Base-by-base conservation (phyloP, 179 eudicot species). In the Beta lomatogona region DNA sequence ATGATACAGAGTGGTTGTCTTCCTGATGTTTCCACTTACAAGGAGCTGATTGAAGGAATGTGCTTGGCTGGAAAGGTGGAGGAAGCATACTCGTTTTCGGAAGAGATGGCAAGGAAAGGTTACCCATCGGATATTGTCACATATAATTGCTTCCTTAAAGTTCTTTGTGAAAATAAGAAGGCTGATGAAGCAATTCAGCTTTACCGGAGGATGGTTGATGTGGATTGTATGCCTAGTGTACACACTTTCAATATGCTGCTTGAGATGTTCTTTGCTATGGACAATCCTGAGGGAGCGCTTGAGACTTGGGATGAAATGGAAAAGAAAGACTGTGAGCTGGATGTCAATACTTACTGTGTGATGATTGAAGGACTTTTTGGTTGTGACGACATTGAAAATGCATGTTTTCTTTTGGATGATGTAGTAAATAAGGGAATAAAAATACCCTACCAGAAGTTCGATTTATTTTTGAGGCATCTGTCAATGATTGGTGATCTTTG, bases 121-220 rank as follows among this genome's bases (percentile, higher is more conserved):
- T 95, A 89, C 68, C 99, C 99, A 83, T 92, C 93, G 14, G 99
- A 95, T 87, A 90, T 95, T 31, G 98, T 95, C 60, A 89, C 99
- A 22, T 94, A 90, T 86, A 95, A 95, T 77, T 95, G 98, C 87
- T 92, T 95, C 82, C 92, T 95, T 22, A 92, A 92, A 85, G 99
- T 95, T 83, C 91, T 95, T 65, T 95, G 99, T 82, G 95, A 95
- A 74, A 84, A 82, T 60, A 94, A 88, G 83, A 80, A 88, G 69
- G 83, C 88, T 41, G 89, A 85, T 63, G 98, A 92, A 85, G 97
- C 94, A 12, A 61, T 90, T 65, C 86, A 87, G 79, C 91, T 95
- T 63, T 95, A 89, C 78, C 46, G 78, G 50, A 91, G 82, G 84
- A 94, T 95, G 94, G 75, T 86, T 84, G 92, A 86, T 83, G 86